Evolutionary conservation across 2,329 filamentous ascomycete genomes (phyloP).

Genomic region (Fonsecaea pedrosoi): DNA sequence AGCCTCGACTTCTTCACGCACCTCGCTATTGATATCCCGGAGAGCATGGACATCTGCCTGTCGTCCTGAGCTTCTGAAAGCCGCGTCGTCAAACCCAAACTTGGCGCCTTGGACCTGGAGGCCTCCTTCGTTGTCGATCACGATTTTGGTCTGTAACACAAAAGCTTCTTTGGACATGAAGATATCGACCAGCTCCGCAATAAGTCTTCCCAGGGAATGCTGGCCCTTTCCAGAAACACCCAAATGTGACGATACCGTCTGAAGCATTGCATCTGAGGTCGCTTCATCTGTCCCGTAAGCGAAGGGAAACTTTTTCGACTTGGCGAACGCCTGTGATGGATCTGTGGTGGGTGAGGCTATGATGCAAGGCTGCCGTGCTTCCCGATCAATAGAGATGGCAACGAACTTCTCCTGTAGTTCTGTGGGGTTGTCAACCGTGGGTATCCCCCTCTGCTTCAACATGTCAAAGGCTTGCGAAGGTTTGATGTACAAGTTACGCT

Average conservation of each 20-base stretch:
- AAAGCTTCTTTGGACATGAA: slow-evolving; percentile 72
- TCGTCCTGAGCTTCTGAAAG: slow-evolving; percentile 66
- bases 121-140: slow-evolving; percentile 49
- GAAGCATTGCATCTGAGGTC: slow-evolving; percentile 53
- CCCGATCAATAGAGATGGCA: slow-evolving; percentile 70
- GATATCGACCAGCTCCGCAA: slow-evolving; percentile 63
- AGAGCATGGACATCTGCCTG: slow-evolving; percentile 67
- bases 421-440: slow-evolving; percentile 49
- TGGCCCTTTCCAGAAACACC: slow-evolving; percentile 58
- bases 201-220: slow-evolving; percentile 56
- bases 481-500: slow-evolving; percentile 62
- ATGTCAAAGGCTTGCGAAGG: slow-evolving; percentile 62
- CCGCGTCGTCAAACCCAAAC: slow-evolving; percentile 74
- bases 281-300: slow-evolving; percentile 61
- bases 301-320: slow-evolving; percentile 66
- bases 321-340: slow-evolving; percentile 50
- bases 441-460: slow-evolving; percentile 59
- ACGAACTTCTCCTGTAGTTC: slow-evolving; percentile 58
- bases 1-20: slow-evolving; percentile 65
- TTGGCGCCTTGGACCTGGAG: slow-evolving; percentile 62
- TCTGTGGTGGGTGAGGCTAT: slow-evolving; percentile 63
- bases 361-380: slow-evolving; percentile 67
- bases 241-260: slow-evolving; percentile 55
- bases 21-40: slow-evolving; percentile 59
- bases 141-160: slow-evolving; percentile 61